These are phyloP conservation scores for Cardamine chenopodiifolia DNA, from an alignment of 345 rosid genomes.

Conservation along the genomic window DNA sequence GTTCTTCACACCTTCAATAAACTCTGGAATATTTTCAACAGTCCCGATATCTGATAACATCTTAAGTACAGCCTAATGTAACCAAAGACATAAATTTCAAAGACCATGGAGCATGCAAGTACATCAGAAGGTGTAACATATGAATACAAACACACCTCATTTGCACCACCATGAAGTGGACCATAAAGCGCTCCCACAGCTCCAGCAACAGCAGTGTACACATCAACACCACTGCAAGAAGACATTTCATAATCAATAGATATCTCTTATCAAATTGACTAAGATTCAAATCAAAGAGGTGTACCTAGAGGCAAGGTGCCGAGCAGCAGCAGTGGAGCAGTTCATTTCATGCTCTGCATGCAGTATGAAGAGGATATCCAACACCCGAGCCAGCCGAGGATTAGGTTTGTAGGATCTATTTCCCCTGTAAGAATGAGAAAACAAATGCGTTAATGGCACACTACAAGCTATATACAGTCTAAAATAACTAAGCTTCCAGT, in stretches of 20 bases:
- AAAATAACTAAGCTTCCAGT: constrained; percentile 4
- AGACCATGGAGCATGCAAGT: not conserved
- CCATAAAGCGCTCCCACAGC: constrained; percentile 97
- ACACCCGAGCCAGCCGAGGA: constrained; percentile 86
- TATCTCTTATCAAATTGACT: not conserved
- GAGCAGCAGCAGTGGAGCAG: constrained; percentile 93
- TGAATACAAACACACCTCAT: constrained; percentile 62
- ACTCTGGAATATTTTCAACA: constrained; percentile 90
- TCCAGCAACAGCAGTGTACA: constrained; percentile 89
- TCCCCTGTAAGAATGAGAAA: constrained; percentile 59
- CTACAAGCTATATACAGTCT: not conserved
- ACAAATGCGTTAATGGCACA: not conserved
- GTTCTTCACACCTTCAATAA: constrained; percentile 93
- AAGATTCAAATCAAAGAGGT: constrained; percentile 22
- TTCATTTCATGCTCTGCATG: constrained; percentile 99
- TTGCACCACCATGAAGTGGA: constrained; percentile 99
- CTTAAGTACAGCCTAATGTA: constrained; percentile 91
- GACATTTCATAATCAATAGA: not conserved
- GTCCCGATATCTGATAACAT: constrained; percentile 89
- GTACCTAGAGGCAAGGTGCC: constrained; percentile 97
- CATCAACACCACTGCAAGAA: constrained; percentile 84
- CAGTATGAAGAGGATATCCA: constrained; percentile 86
- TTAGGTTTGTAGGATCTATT: constrained; percentile 84
- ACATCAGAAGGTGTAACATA: constrained; percentile 10
- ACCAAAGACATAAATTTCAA: constrained; percentile 23